Evolutionary conservation across 2,329 filamentous ascomycete genomes (phyloP).

Genomic region (Scedosporium aurantiacum): DNA sequence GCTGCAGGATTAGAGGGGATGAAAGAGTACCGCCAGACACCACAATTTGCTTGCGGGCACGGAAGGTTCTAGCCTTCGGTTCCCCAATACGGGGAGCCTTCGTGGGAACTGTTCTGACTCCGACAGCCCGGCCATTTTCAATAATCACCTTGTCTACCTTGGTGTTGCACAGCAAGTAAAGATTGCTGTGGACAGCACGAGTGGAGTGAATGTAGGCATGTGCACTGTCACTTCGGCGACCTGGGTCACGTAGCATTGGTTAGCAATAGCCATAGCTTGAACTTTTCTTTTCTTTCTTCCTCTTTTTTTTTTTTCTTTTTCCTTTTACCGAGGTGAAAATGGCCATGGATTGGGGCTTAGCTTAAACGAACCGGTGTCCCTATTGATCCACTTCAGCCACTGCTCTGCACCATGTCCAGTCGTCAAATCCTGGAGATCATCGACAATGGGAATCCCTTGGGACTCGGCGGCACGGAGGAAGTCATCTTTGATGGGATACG

Average conservation of each 20-base stretch:
- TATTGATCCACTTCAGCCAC: constrained; percentile 81
- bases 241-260: constrained; percentile 18
- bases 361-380: constrained; percentile 31
- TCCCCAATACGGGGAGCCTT: constrained; percentile 53
- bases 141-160: constrained; percentile 70
- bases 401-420: constrained; percentile 66
- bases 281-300: neutral
- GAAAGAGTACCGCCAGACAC: constrained; percentile 63
- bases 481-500: constrained; percentile 73
- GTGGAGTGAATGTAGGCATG: constrained; percentile 72
- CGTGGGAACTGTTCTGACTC: constrained; percentile 57
- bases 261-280: constrained; percentile 25
- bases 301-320: too few relatives aligned
- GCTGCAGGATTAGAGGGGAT: constrained; percentile 63
- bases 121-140: constrained; percentile 60
- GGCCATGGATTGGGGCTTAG: neutral
- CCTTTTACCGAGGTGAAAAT: too few relatives aligned
- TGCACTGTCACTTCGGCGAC: constrained; percentile 64
- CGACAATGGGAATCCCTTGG: constrained; percentile 61
- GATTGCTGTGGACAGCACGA: constrained; percentile 55
- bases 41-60: constrained; percentile 63
- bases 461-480: constrained; percentile 63
- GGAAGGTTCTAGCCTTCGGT: constrained; percentile 44
- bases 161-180: constrained; percentile 64
- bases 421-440: constrained; percentile 63